A percentile compares a stretch with the other conserved stretches of the same genome.
Evolutionary conservation across 768 basidiomycete genomes (phyloP).

Genomic region (Hypholoma sublateritium): DNA sequence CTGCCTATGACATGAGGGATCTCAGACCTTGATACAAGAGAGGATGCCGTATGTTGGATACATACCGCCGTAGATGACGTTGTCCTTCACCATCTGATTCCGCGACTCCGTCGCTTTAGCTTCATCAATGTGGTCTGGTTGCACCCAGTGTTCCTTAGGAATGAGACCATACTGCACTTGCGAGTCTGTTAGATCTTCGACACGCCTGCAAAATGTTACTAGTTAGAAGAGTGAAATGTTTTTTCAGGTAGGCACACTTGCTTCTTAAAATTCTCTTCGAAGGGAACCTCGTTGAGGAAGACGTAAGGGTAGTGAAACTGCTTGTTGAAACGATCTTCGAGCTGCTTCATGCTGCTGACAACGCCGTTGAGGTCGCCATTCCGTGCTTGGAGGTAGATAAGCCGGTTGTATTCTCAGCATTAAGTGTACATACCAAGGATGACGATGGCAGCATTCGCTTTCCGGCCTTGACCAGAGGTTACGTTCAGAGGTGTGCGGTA

Average conservation of each 20-base stretch:
- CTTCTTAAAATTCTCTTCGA: constrained; percentile 72
- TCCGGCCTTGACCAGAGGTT: constrained; percentile 45
- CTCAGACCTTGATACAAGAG: neutral
- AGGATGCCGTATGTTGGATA: neutral
- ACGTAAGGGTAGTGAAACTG: constrained; percentile 84
- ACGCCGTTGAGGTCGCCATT: constrained; percentile 63
- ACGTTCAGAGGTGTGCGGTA: constrained; percentile 47
- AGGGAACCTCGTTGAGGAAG: constrained; percentile 82
- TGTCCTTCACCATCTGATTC: constrained; percentile 66
- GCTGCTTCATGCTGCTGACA: constrained; percentile 64
- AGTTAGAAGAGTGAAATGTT: neutral
- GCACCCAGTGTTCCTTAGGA: constrained; percentile 74
- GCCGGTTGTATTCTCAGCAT: neutral
- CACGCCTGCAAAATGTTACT: constrained; percentile 40
- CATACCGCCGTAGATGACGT: constrained; percentile 68
- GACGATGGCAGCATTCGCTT: constrained; percentile 82
- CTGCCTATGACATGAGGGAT: constrained; percentile 50
- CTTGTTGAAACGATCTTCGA: constrained; percentile 91
- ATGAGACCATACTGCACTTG: constrained; percentile 78
- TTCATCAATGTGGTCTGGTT: constrained; percentile 83
- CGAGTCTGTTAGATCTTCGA: constrained; percentile 58
- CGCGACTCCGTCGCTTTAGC: constrained; percentile 60
- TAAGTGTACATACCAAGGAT: constrained; percentile 51
- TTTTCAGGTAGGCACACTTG: constrained; percentile 24
- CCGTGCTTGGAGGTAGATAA: constrained; percentile 38